Conservation (phyloP, 768 basidiomycete species). For the Butyriboletus loyo region DNA sequence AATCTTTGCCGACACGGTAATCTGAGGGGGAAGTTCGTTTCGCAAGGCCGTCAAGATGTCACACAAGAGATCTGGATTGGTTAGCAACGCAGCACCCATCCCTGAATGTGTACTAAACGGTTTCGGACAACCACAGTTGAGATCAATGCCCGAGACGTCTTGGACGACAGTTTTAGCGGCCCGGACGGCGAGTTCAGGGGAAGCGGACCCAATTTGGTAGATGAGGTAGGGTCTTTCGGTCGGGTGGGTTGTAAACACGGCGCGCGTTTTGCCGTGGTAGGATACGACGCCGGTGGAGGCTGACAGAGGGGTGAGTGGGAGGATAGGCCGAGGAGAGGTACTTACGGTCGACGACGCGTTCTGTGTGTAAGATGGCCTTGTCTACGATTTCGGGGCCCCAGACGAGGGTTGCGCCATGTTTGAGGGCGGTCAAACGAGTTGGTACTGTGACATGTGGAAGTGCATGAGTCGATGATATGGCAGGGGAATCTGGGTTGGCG, state of each 20-base stretch:
- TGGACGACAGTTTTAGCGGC: slow-evolving; percentile 83
- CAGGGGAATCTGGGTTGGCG: slow-evolving; percentile 29
- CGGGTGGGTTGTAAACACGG: slow-evolving; percentile 91
- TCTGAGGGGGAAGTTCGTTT: slow-evolving; percentile 64
- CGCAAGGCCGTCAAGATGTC: slow-evolving; percentile 82
- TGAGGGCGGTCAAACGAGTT: slow-evolving; percentile 80
- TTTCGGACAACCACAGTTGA: slow-evolving; percentile 98
- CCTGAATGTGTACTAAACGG: slow-evolving; percentile 92
- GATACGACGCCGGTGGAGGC: slow-evolving; percentile 84
- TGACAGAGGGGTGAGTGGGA: slow-evolving; percentile 31
- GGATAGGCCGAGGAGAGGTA: slow-evolving; percentile 3
- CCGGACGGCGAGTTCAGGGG: slow-evolving; percentile 87
- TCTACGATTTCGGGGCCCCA: slow-evolving; percentile 98
- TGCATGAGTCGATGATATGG: slow-evolving; percentile 5
- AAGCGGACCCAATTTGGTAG: slow-evolving; percentile 91
- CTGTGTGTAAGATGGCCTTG: slow-evolving; percentile 86
- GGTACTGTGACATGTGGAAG: slow-evolving; percentile 53
- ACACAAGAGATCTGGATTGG: slow-evolving; percentile 88
- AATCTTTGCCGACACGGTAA: slow-evolving; percentile 94
- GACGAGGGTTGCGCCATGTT: slow-evolving; percentile 90
- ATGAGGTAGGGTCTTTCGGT: slow-evolving; percentile 92
- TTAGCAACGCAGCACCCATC: slow-evolving; percentile 95
- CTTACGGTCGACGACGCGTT: slow-evolving; percentile 85
- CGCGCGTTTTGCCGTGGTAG: slow-evolving; percentile 77
- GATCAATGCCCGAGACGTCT: slow-evolving; percentile 91